These are phyloP conservation scores for Malus fusca DNA, from an alignment of 306 rosid genomes.

Conservation along the genomic window DNA sequence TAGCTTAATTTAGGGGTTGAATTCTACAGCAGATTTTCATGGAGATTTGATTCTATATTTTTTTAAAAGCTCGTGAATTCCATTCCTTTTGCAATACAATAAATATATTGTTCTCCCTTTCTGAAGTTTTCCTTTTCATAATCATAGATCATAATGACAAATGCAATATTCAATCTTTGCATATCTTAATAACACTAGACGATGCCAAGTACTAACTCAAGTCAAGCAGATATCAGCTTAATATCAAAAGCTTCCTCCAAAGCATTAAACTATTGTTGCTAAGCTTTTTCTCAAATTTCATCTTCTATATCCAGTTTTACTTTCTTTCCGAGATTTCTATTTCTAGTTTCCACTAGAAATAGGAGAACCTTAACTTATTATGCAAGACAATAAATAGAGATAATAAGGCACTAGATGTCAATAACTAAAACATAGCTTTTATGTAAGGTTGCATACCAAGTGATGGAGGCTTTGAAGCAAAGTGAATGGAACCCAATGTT, in stretches of 20 bases:
- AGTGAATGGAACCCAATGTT: constrained; percentile 85
- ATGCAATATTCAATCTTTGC: background rate
- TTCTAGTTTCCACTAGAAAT: background rate
- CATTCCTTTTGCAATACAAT: background rate
- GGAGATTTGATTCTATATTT: background rate
- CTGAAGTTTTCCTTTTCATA: background rate
- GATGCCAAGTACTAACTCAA: background rate
- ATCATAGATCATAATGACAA: background rate
- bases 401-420: background rate
- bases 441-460: constrained; percentile 43
- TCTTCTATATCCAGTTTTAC: background rate
- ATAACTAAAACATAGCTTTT: constrained; percentile 2
- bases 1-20: background rate
- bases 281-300: background rate
- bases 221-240: background rate
- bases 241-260: background rate
- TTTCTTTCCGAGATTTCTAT: background rate
- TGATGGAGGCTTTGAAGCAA: constrained; percentile 95
- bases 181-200: background rate
- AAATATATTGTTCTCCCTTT: background rate
- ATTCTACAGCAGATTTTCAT: background rate
- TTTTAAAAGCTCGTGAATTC: background rate
- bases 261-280: background rate
- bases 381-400: background rate
- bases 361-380: background rate